Evolutionary conservation across 495 filamentous ascomycete species (phyloP), one percentile per base, ranked within the genome.

Genomic region (Trichoderma orchidacearum): DNA sequence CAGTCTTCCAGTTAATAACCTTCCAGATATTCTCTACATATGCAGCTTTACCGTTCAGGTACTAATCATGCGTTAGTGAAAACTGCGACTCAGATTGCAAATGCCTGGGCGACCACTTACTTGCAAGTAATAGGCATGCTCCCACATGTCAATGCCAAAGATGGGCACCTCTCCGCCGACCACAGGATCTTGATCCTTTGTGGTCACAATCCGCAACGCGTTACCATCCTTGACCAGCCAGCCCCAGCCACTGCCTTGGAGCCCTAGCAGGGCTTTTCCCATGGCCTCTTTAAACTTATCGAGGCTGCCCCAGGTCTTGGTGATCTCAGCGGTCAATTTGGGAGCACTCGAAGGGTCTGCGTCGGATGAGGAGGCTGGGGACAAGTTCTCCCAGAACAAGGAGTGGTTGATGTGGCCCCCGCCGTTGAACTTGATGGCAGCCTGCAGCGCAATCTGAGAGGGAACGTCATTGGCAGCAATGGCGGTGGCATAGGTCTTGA

Each of bases 11-110:
- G 77, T 97, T 97, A 63, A 98, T 79, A 38, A 98, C 89, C 58
- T 96, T 89, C 94, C 94, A 98, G 65, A 98, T 85, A 54, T 90
- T 90, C 60, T 82, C 82, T 64, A 98, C 95, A 72, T 98, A 98
- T 62, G 94, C 90, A 21, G 89, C 93, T 79, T 98, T 98, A 63
- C 91, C 87, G 73, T 97, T 98, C 75, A 96, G 80, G 70, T 98
- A 98, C 77, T 68, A 57, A 8, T 6, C 8, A n/a, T n/a, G n/a
- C 9, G 28, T 56, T 51, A 31, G 38, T 21, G n/a, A n/a, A n/a
- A n/a, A n/a, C n/a, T n/a, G n/a, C n/a, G n/a, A 8, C 8, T 35
- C 32, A 8, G 8, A 35, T n/a, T 8, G 8, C 8, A 8, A 8
- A 8, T n/a, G 32, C n/a, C n/a, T n/a, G n/a, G n/a, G 78, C 72